These are phyloP conservation scores for Roridomyces roridus DNA, from an alignment of 768 basidiomycete genomes.

Conservation along the genomic window DNA sequence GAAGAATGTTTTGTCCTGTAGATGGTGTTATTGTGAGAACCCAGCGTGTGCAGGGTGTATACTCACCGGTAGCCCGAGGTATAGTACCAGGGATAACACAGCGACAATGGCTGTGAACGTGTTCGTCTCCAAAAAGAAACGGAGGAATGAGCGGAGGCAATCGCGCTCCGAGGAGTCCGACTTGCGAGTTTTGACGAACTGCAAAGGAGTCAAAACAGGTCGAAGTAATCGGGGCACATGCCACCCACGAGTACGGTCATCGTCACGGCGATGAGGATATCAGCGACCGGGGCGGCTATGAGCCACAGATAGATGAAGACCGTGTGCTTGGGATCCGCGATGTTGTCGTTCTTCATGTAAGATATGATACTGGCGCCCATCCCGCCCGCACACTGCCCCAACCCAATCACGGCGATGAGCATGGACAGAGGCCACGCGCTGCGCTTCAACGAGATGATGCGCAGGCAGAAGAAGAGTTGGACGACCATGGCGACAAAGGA, in stretches of 20 bases:
- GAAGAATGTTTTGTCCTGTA: too few species aligned
- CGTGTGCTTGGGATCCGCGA: too few species aligned
- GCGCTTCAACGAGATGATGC: slow-evolving; percentile 5
- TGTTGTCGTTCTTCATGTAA: too few species aligned
- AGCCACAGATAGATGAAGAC: slow-evolving; percentile 14
- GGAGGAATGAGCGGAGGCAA: background rate
- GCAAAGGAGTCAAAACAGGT: background rate
- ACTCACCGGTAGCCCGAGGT: background rate
- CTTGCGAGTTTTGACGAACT: slow-evolving; percentile 1
- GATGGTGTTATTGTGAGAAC: too few species aligned
- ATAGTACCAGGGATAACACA: background rate
- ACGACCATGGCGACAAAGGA: slow-evolving; percentile 8
- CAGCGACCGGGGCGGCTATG: background rate
- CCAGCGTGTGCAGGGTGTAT: too few species aligned
- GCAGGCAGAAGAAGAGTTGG: slow-evolving; percentile 13
- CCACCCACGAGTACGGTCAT: slow-evolving; percentile 13
- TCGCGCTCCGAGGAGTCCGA: background rate
- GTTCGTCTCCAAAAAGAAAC: slow-evolving; percentile 12
- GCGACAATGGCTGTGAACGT: background rate
- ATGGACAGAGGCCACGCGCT: slow-evolving; percentile 1
- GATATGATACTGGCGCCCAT: slow-evolving; percentile 2
- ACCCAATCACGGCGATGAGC: background rate
- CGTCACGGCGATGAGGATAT: slow-evolving; percentile 6
- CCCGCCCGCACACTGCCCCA: slow-evolving; percentile 5
- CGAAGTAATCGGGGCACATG: too few species aligned